Percentiles rank a stretch among this genome's conserved stretches.
Evolutionary conservation across 1,139 yeast species (phyloP).

Genomic region (Pichia terricola): DNA sequence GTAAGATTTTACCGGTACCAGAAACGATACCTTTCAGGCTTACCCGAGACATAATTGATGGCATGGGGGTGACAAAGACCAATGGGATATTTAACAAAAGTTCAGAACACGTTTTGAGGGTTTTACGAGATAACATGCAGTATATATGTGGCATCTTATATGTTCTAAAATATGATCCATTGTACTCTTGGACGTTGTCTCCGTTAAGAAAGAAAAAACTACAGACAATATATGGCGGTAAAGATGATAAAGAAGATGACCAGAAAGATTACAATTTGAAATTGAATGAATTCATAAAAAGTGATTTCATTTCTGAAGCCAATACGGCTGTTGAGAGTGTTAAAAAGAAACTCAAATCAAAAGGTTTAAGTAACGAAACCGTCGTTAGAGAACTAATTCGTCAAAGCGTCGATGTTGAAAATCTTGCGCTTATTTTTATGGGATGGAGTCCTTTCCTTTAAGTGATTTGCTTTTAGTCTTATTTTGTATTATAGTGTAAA

Average conservation of each 20-base stretch:
- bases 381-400: slow-evolving; percentile 70
- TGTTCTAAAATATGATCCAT: slow-evolving; percentile 84
- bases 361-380: slow-evolving; percentile 73
- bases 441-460: slow-evolving; percentile 71
- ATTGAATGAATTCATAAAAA: neutral
- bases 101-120: slow-evolving; percentile 66
- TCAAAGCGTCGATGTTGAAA: slow-evolving; percentile 60
- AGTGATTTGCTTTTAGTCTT: too few relatives aligned
- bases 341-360: slow-evolving; percentile 54
- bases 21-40: slow-evolving; percentile 90
- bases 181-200: slow-evolving; percentile 82
- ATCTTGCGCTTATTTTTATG: slow-evolving; percentile 64
- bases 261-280: slow-evolving; percentile 66
- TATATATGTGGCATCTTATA: slow-evolving; percentile 76
- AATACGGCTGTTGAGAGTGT: slow-evolving; percentile 70
- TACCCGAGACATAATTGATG: slow-evolving; percentile 87
- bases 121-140: slow-evolving; percentile 54
- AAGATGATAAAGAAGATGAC: slow-evolving; percentile 54
- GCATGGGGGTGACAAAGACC: slow-evolving; percentile 77
- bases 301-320: slow-evolving; percentile 61
- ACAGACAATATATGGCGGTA: slow-evolving; percentile 38
- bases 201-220: slow-evolving; percentile 52
- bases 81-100: slow-evolving; percentile 66
- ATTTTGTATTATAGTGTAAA: too few relatives aligned
- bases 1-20: slow-evolving; percentile 73